These are phyloP conservation scores for Alternaria conjuncta DNA, from an alignment of 2,329 filamentous ascomycete species.

Conservation along the genomic window DNA sequence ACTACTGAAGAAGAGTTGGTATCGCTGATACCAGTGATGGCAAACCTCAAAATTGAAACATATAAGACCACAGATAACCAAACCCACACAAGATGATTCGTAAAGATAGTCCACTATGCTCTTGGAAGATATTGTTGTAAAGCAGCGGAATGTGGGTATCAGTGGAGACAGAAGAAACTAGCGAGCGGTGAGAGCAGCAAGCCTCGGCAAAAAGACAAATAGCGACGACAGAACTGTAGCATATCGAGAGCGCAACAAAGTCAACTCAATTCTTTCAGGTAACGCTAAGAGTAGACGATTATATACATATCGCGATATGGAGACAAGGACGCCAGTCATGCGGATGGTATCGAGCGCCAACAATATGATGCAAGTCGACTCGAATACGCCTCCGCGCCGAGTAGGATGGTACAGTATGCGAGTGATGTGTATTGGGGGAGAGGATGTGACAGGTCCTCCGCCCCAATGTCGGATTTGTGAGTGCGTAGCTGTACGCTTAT, in stretches of 20 bases:
- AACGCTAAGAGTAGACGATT: slow-evolving; percentile 6
- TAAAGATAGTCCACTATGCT: not conserved
- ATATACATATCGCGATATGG: slow-evolving; percentile 9
- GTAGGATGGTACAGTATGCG: slow-evolving; percentile 4
- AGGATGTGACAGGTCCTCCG: not conserved
- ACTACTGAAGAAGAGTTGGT: slow-evolving; percentile 2
- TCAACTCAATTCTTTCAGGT: not conserved
- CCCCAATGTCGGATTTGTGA: not conserved
- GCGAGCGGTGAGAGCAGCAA: not conserved
- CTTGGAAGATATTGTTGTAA: not conserved
- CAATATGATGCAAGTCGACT: slow-evolving; percentile 11
- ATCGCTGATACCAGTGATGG: not conserved
- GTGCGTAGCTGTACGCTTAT: slow-evolving; percentile 38
- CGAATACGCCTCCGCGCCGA: slow-evolving; percentile 5
- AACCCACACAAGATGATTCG: not conserved
- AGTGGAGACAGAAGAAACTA: slow-evolving; percentile 1
- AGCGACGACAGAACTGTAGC: not conserved
- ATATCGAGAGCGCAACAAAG: not conserved
- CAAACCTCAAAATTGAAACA: not conserved
- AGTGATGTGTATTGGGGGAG: not conserved
- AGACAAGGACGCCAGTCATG: slow-evolving; percentile 7
- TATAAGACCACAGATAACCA: not conserved
- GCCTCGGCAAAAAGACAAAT: not conserved
- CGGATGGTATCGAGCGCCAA: slow-evolving; percentile 13
- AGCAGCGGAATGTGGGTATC: not conserved